Percentiles rank a stretch among this genome's conserved stretches.
Conservation (phyloP, 495 filamentous ascomycete species). For the Xylaria palmicola region DNA sequence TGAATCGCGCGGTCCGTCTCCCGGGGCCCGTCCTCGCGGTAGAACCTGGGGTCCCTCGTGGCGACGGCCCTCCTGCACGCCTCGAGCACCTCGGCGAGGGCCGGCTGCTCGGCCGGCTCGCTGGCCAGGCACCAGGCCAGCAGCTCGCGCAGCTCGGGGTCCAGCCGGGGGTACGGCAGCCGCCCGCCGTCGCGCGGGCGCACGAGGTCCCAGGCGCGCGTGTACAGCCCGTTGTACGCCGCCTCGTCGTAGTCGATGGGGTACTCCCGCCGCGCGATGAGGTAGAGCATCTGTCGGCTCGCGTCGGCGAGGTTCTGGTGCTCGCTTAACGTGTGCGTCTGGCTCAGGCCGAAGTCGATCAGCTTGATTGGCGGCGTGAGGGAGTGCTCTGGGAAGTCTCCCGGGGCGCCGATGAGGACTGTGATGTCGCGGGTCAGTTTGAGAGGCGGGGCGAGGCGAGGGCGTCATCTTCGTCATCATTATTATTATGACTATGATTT, state of each 20-base stretch:
- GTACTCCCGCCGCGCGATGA: neutral
- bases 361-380: constrained; percentile 2
- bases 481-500: neutral
- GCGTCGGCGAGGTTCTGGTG: neutral
- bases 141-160: neutral
- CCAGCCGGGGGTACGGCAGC: neutral
- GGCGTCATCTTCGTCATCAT: no score
- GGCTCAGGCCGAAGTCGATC: constrained; percentile 6
- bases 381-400: constrained; percentile 11
- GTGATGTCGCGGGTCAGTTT: neutral
- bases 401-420: neutral
- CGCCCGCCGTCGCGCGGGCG: neutral
- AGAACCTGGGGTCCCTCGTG: neutral
- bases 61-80: neutral
- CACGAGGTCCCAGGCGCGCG: neutral
- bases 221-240: neutral
- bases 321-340: no score
- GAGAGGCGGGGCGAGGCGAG: no score
- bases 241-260: rapidly evolving
- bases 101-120: neutral
- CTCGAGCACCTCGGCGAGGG: neutral
- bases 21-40: neutral
- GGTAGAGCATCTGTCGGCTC: neutral
- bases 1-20: neutral
- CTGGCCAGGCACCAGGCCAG: neutral